Evolutionary conservation across 2,329 filamentous ascomycete genomes (phyloP).

Genomic region (Calonectria henricotiae): DNA sequence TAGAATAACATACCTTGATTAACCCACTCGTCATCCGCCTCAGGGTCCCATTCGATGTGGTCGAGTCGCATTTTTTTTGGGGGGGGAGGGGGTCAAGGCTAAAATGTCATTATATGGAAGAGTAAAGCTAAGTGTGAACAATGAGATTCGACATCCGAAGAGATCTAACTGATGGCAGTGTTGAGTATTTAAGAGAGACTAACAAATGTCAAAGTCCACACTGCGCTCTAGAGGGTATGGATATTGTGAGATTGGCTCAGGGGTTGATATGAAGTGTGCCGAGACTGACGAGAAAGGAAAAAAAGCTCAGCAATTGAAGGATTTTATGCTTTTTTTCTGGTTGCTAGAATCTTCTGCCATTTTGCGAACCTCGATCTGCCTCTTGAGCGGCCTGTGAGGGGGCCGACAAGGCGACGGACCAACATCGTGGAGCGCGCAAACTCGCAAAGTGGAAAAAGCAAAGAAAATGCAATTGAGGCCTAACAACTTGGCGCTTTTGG

Average conservation of each 20-base stretch:
- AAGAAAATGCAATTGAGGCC: conserved; percentile 25
- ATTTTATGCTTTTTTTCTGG: not conserved
- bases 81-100: not conserved
- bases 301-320: not conserved
- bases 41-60: not conserved
- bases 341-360: not conserved
- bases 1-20: not conserved
- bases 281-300: not conserved
- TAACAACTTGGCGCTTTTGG: conserved; percentile 36
- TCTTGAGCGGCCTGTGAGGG: not conserved
- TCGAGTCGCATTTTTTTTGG: not conserved
- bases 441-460: conserved; percentile 29
- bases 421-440: conserved; percentile 23
- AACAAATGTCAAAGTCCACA: too few relatives aligned
- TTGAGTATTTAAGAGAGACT: too few relatives aligned
- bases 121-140: too few relatives aligned
- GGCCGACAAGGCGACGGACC: not conserved
- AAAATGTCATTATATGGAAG: not conserved
- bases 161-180: too few relatives aligned
- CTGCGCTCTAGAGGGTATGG: too few relatives aligned
- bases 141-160: too few relatives aligned
- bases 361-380: not conserved
- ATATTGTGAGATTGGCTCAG: too few relatives aligned
- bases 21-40: conserved; percentile 5
- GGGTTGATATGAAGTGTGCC: not conserved